A percentile compares a stretch with the other conserved stretches of the same genome.
Conservation (phyloP, 169 alveolate genomes). For the Plasmodium cynomolgi region DNA sequence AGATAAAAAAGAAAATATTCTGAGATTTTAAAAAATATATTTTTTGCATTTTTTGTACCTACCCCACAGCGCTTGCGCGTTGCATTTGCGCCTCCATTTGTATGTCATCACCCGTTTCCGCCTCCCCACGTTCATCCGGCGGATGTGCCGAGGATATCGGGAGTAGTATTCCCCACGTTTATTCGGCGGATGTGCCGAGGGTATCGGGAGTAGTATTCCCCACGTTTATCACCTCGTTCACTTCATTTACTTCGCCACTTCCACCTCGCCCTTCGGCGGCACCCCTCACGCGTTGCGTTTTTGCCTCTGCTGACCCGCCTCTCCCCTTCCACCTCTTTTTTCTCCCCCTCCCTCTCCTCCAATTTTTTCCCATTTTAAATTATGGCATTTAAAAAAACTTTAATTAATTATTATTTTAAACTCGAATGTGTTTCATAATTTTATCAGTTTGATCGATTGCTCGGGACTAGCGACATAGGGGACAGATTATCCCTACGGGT, state of each 20-base stretch:
- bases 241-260: not conserved
- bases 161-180: not conserved
- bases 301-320: not conserved
- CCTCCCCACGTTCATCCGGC: not conserved
- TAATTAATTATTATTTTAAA: not conserved
- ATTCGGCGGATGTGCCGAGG: not conserved
- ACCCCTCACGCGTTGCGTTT: not conserved
- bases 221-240: not conserved
- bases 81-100: not conserved
- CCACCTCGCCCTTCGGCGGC: not conserved
- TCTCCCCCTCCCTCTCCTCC: not conserved
- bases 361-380: not conserved
- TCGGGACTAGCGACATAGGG: not conserved
- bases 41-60: conserved; percentile 30
- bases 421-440: not conserved
- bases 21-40: not conserved
- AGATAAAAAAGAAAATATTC: conserved; percentile 54
- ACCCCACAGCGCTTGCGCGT: not conserved
- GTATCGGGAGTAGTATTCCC: too few species aligned
- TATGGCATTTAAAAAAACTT: not conserved
- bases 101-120: not conserved
- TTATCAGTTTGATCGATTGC: not conserved
- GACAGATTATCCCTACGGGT: not conserved
- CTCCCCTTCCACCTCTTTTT: not conserved
- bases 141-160: not conserved